Base-by-base conservation (phyloP, 805 yeast species). In the Saturnispora sanitii region DNA sequence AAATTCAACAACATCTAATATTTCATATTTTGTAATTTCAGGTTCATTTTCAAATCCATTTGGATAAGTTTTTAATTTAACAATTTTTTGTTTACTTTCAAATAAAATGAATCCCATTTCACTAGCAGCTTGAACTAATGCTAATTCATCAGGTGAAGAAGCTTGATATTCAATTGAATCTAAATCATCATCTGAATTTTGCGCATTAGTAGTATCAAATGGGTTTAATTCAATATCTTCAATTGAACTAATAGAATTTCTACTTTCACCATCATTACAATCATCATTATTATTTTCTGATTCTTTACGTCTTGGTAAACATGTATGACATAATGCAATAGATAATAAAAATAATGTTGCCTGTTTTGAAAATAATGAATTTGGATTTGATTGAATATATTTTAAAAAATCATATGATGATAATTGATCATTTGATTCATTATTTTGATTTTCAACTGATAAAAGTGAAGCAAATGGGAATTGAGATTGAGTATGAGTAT, bases 121-220 rank as follows among this genome's bases (percentile, higher is more conserved):
- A 49, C 95, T 71, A 0, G 98, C 98, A 1, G 97, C 98, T 35
- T 81, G 76, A 3, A 92, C 90, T 23, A 92, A 64, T 0, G 99
- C 98, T 37, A 88, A 62, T 57, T 92, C 99, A 61, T 92, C 99
- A 0, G 98, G 99, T 0, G 96, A 88, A 0, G 97, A 78, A 0
- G 97, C 85, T 56, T 90, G 96, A 52, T 92, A 92, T 42, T 76
- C 79, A 19, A 87, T 73, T 18, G n/a, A n/a, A n/a, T 68, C 65
- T 12, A 25, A 17, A 18, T 68, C 77, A 33, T 65, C 72, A 3
- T 52, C 59, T 7, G 37, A 48, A 5, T 22, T 45, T 6, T 42
- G 50, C 2, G 47, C 50, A 25, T 33, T 18, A 6, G 28, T 45
- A 5, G 37, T 47, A 2, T 30, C 45, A 17, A 50, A 50, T 26